Percentiles rank a stretch among this genome's conserved stretches.
Conservation (phyloP, 164 flowering plant genomes). For the Cinnamomum chago region DNA sequence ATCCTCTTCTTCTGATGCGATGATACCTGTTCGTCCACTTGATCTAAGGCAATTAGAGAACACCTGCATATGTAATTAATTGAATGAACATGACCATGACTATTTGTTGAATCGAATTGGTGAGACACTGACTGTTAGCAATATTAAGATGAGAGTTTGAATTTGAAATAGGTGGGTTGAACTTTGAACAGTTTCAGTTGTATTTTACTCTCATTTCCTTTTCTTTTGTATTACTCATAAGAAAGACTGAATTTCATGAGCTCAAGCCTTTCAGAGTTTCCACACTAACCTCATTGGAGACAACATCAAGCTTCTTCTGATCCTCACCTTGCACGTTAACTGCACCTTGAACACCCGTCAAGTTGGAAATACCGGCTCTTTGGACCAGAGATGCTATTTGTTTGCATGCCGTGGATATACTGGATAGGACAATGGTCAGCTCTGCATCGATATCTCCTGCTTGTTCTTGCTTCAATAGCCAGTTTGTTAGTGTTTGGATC, state of each 20-base stretch:
- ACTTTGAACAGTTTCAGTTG: too few relatives aligned
- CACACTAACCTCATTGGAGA: conserved; percentile 72
- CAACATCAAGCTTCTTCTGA: conserved; percentile 94
- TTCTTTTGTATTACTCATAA: too few relatives aligned
- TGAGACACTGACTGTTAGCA: too few relatives aligned
- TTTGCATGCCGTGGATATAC: conserved; percentile 92
- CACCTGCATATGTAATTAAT: conserved; percentile 27
- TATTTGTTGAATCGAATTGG: too few relatives aligned
- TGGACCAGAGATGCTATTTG: conserved; percentile 91
- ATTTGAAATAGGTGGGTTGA: too few relatives aligned
- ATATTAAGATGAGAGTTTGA: too few relatives aligned
- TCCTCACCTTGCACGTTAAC: conserved; percentile 92
- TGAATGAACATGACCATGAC: too few relatives aligned
- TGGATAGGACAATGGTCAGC: conserved; percentile 83
- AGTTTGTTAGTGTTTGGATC: conserved; percentile 59
- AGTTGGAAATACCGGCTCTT: conserved; percentile 76
- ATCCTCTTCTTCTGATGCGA: conserved; percentile 79
- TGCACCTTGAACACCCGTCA: conserved; percentile 88
- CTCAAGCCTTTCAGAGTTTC: too few relatives aligned
- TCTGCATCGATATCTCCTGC: conserved; percentile 75
- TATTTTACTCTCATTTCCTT: too few relatives aligned
- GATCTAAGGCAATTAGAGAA: conserved; percentile 65
- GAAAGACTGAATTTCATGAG: too few relatives aligned
- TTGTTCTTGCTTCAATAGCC: conserved; percentile 82
- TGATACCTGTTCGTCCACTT: conserved; percentile 73